Evolutionary conservation across 495 filamentous ascomycete genomes (phyloP), one percentile per base, ranked within the genome.

Genomic region (Aspergillus hancockii): DNA sequence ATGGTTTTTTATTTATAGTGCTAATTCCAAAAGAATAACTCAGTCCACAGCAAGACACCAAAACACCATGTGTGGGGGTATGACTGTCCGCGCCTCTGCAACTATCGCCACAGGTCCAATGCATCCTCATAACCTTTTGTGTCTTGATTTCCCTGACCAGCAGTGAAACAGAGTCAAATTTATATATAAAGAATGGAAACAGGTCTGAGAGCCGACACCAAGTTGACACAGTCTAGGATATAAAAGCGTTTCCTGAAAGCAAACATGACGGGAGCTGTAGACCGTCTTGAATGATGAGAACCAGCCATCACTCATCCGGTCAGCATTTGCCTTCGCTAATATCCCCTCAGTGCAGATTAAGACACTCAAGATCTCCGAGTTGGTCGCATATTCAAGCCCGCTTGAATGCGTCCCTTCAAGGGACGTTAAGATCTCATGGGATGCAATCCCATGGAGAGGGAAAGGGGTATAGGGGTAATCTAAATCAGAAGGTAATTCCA

Each of bases 401-500:
- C 60, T 66, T 60, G 60, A 50, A 57, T 43, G 22, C 30, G 41
- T 60, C 63, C 60, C 63, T 40, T 66, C 63, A 55, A 66, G 63
- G 57, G 60, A 63, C 31, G 40, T 36, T 28, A 49, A 49, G 54
- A 54, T 49, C 53, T 38, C 9, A 62, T 60, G 60, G 60, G 60
- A 66, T 52, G 28, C 54, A 55, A 62, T 62, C 60, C 53, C 63
- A 58, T 60, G 7, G 21, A 25, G 36, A 23, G 47, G 58, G 30
- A 61, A 57, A 55, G 31, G 51, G 14, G 32, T 57, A 3, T 16
- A 28, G 7, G 64, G 22, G 32, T 31, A 25, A 41, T 38, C 18
- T 81, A 97, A 69, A 98, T 92, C 72, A 98, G 82, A 68, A 98
- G 79, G 79, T 90, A 93, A 69, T 93, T 89, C 93, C 91, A 97